Conservation (phyloP, 208 protist species). For the Vickermania spadyakhi region DNA sequence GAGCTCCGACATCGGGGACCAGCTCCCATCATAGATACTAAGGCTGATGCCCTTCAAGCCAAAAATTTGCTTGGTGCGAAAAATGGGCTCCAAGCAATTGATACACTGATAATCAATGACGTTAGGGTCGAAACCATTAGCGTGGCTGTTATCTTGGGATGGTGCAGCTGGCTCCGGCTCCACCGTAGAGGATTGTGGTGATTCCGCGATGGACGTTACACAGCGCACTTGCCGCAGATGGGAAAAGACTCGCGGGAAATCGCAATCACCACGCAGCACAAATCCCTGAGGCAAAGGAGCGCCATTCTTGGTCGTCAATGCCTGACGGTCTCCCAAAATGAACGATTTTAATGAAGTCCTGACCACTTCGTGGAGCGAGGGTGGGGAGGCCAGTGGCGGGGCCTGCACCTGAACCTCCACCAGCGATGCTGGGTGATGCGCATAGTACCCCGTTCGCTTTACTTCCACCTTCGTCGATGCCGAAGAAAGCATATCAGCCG, state of each 20-base stretch:
- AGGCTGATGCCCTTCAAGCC: conserved; percentile 49
- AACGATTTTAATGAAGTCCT: conserved; percentile 34
- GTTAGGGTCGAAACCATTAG: too few relatives aligned
- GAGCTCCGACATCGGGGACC: conserved; percentile 71
- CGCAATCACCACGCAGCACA: conserved; percentile 57
- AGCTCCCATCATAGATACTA: conserved; percentile 64
- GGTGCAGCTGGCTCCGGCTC: background rate
- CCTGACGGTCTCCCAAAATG: conserved; percentile 63
- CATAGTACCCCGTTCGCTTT: conserved; percentile 66
- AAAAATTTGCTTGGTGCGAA: conserved; percentile 29
- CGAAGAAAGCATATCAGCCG: background rate
- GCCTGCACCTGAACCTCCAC: conserved; percentile 47
- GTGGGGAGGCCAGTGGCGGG: conserved; percentile 45
- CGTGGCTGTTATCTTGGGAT: too few relatives aligned
- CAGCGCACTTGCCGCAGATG: conserved; percentile 60
- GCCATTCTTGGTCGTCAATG: conserved; percentile 15
- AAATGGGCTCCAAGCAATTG: conserved; percentile 66
- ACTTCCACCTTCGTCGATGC: conserved; percentile 26
- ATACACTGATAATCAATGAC: too few relatives aligned
- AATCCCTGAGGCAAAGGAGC: background rate
- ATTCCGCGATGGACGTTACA: conserved; percentile 7
- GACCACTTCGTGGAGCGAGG: conserved; percentile 45
- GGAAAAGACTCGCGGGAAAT: conserved; percentile 81
- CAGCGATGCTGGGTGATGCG: conserved; percentile 65
- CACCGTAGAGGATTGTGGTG: background rate